Evolutionary conservation across 148 eudicot species (phyloP).

Genomic region (Fagopyrum homotropicum): DNA sequence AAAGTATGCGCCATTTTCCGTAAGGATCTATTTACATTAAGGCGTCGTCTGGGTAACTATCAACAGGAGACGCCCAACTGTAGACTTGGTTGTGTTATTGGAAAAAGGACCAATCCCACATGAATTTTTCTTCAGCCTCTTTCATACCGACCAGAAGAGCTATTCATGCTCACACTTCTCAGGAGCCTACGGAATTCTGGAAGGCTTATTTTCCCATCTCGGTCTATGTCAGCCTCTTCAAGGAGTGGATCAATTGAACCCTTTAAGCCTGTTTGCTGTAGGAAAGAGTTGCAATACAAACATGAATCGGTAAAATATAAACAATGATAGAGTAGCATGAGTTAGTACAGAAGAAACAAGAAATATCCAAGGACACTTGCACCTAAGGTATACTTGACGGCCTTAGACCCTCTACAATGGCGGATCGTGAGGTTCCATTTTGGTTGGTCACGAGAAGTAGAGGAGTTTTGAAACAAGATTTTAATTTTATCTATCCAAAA

Average conservation of each 20-base stretch:
- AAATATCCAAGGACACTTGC: too few species aligned
- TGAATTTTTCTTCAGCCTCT: neutral
- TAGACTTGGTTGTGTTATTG: neutral
- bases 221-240: constrained; percentile 87
- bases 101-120: neutral
- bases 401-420: too few species aligned
- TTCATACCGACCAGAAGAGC: constrained; percentile 21
- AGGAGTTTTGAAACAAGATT: too few species aligned
- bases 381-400: too few species aligned
- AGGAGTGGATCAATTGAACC: constrained; percentile 88
- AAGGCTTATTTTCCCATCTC: constrained; percentile 86
- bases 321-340: too few species aligned
- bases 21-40: too few species aligned
- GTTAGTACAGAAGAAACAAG: too few species aligned
- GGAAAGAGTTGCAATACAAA: neutral
- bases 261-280: constrained; percentile 81
- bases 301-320: neutral
- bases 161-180: constrained; percentile 72
- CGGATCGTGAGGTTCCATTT: too few species aligned
- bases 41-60: too few species aligned
- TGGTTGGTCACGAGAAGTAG: too few species aligned
- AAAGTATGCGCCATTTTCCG: neutral
- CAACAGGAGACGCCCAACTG: too few species aligned
- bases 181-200: constrained; percentile 78
- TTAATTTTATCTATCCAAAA: too few species aligned